Percentiles rank a stretch among this genome's conserved stretches.
Conservation (phyloP, 2,329 filamentous ascomycete species). For the Cladophialophora carrionii region DNA sequence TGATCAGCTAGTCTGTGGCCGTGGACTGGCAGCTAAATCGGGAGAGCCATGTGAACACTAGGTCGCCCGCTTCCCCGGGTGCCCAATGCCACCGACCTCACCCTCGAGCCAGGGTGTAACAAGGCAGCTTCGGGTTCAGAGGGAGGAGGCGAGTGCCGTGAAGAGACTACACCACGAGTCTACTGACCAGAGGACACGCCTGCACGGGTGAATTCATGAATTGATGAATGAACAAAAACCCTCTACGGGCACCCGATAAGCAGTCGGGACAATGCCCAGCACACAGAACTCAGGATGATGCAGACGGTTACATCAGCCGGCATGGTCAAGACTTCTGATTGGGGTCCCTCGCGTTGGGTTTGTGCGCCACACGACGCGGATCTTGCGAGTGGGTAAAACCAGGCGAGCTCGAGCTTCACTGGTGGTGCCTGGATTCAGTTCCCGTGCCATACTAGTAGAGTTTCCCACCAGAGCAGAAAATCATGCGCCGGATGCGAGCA, state of each 20-base stretch:
- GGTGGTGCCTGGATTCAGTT: slow-evolving; percentile 1
- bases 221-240: too few relatives aligned
- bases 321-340: not conserved
- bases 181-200: too few relatives aligned
- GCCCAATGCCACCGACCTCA: not conserved
- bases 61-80: slow-evolving; percentile 11
- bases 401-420: slow-evolving; percentile 3
- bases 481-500: slow-evolving; percentile 8
- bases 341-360: slow-evolving; percentile 8
- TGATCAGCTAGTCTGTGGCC: not conserved
- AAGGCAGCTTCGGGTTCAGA: not conserved
- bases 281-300: not conserved
- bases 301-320: slow-evolving; percentile 11
- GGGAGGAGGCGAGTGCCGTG: not conserved
- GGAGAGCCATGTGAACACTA: slow-evolving; percentile 5
- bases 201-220: not conserved
- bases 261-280: not conserved
- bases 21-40: slow-evolving; percentile 4
- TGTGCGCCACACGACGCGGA: slow-evolving; percentile 7
- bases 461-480: not conserved
- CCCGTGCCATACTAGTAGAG: not conserved
- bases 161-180: not conserved
- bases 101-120: not conserved
- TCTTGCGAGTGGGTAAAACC: slow-evolving; percentile 1
- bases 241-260: not conserved